Evolutionary conservation across 208 protist genomes (phyloP).

Genomic region (Tritrichomonas foetus): DNA sequence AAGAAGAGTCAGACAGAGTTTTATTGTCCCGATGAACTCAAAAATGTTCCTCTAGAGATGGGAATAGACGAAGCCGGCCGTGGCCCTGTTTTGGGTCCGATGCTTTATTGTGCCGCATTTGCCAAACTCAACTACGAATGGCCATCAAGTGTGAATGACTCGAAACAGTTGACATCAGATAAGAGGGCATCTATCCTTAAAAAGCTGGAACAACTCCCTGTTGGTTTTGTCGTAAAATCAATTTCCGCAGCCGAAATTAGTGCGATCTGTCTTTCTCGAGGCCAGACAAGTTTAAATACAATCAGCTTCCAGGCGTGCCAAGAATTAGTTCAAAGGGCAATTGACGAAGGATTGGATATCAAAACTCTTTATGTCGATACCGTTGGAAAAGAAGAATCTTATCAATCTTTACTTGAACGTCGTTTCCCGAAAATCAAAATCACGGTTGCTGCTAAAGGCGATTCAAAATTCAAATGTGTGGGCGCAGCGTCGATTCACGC

Average conservation of each 20-base stretch:
- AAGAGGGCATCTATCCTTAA: constrained; percentile 40
- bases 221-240: background rate
- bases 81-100: constrained; percentile 60
- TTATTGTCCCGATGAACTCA: constrained; percentile 1
- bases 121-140: constrained; percentile 22
- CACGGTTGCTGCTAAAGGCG: constrained; percentile 47
- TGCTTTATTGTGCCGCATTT: constrained; percentile 53
- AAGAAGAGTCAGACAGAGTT: background rate
- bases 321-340: constrained; percentile 41
- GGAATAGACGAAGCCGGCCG: constrained; percentile 67
- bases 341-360: constrained; percentile 49
- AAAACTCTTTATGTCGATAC: constrained; percentile 55
- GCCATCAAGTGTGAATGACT: constrained; percentile 46
- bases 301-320: constrained; percentile 47
- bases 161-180: constrained; percentile 49
- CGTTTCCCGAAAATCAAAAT: constrained; percentile 39
- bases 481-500: constrained; percentile 48
- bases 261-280: background rate
- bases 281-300: constrained; percentile 46
- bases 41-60: constrained; percentile 40
- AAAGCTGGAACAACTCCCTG: background rate
- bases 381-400: constrained; percentile 50
- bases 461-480: constrained; percentile 49
- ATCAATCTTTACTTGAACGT: constrained; percentile 43
- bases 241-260: constrained; percentile 52